Base-by-base conservation (phyloP, 1,139 yeast genomes). In the Pichia sp. region DNA sequence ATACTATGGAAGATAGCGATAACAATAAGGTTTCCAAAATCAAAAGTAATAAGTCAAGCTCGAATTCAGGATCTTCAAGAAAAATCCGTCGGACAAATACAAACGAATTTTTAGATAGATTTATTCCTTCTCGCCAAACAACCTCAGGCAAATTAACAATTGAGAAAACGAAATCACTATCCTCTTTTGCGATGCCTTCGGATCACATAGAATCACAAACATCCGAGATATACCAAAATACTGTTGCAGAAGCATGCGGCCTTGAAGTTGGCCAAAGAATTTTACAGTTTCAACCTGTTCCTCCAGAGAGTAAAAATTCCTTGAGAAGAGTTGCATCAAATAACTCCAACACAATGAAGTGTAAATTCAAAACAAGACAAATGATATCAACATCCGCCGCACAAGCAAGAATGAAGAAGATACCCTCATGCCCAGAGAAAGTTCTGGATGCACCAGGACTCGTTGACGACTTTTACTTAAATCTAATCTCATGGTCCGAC, bases 391-490 rank as follows among this genome's bases (percentile, higher is more conserved):
- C 73, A 1, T 59, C 69, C 7, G 69, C 69, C 6, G 70, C 72
- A 1, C 68, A 69, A 48, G 67, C 71, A 16, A 72, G 80, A 62
- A 69, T 79, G 47, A 74, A 96, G 61, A 87, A 85, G 63, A 80
- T 93, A 47, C 90, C 96, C 13, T 82, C 90, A 0, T 90, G 90
- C 15, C 98, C 99, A 0, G 97, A 90, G 63, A 79, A 96, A 61
- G 96, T 93, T 1, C 76, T 93, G 49, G 99, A 93, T 72, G 99
- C 99, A 0, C 99, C 99, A 0, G 97, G 97, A 0, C 78, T 92
- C 55, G 80, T 87, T 41, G 97, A 93, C 69, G 99, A 93, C 72
- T 95, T 90, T 70, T 93, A 93, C 69, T 77, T 92, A 54, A 92
- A 90, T 68, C 74, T 93, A 53, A 72, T 93, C 56, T 84, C 93